Evolutionary conservation across 139 green algal species (phyloP).

Genomic region (Chlorella sp.): DNA sequence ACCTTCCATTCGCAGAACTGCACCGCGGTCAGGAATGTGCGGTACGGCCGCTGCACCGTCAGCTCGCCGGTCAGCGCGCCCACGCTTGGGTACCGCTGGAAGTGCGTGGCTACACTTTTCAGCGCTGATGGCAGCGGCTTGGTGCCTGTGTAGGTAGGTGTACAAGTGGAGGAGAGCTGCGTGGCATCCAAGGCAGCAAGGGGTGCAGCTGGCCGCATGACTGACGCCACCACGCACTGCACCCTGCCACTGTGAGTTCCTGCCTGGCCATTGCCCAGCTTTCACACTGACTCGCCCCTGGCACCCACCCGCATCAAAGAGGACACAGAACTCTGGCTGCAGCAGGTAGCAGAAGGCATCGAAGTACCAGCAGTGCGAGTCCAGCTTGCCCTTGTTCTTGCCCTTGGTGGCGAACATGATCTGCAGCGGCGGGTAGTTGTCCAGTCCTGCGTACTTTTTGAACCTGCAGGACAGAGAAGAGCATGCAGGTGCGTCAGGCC

Average conservation of each 20-base stretch:
- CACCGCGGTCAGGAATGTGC: slow-evolving; percentile 51
- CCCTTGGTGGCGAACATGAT: slow-evolving; percentile 55
- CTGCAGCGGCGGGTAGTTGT: slow-evolving; percentile 57
- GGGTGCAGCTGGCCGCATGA: too few species aligned
- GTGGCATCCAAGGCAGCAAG: not conserved
- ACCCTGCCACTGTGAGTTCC: too few species aligned
- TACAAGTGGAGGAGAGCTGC: not conserved
- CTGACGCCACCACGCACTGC: too few species aligned
- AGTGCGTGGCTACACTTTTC: slow-evolving; percentile 40
- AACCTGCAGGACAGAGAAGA: slow-evolving; percentile 10
- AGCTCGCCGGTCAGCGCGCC: slow-evolving; percentile 54
- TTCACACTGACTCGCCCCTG: not conserved
- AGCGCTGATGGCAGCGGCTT: slow-evolving; percentile 42
- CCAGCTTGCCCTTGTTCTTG: slow-evolving; percentile 58
- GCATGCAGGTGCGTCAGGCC: too few species aligned
- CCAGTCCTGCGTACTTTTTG: slow-evolving; percentile 57
- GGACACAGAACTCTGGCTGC: slow-evolving; percentile 56
- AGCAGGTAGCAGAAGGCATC: slow-evolving; percentile 55
- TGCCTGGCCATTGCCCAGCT: too few species aligned
- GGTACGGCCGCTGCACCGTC: slow-evolving; percentile 48
- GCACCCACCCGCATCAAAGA: slow-evolving; percentile 47
- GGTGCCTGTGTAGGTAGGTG: slow-evolving; percentile 27
- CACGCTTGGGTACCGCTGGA: slow-evolving; percentile 47
- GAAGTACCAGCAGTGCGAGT: slow-evolving; percentile 60
- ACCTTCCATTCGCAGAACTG: slow-evolving; percentile 61